A percentile compares a stretch with the other conserved stretches of the same genome.
These are phyloP conservation scores for Apostasia shenzhenica DNA, from an alignment of 106 monocot genomes.

Conservation along the genomic window DNA sequence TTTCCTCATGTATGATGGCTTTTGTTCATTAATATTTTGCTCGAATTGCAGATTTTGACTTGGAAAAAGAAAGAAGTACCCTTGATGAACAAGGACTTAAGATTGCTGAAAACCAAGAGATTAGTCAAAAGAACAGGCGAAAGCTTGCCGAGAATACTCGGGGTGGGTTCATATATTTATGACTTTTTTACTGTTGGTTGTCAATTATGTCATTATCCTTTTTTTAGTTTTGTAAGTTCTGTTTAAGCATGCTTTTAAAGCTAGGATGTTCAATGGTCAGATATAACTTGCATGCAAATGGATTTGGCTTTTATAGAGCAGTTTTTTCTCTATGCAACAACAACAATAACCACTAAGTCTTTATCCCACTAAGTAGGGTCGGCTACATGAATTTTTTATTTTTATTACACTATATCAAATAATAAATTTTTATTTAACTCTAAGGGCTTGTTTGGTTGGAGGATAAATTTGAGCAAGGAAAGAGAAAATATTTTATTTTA, in stretches of 20 bases:
- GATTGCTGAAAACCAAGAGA: conserved; percentile 98
- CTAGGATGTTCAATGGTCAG: background rate
- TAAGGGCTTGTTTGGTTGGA: too few species aligned
- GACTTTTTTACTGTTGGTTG: background rate
- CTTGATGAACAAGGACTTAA: conserved; percentile 94
- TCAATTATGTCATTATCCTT: background rate
- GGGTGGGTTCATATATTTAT: conserved; percentile 8
- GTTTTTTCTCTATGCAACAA: too few species aligned
- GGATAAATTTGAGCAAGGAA: too few species aligned
- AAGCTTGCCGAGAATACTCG: conserved; percentile 92
- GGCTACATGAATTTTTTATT: too few species aligned
- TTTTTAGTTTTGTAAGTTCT: background rate
- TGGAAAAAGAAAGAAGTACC: conserved; percentile 93
- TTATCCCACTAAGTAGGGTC: too few species aligned
- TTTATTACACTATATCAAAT: too few species aligned
- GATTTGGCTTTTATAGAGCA: too few species aligned
- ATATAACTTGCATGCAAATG: too few species aligned
- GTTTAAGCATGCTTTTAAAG: background rate
- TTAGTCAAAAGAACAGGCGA: conserved; percentile 90
- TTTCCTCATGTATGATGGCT: background rate
- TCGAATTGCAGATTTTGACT: conserved; percentile 61
- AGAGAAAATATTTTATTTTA: too few species aligned
- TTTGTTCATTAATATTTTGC: background rate
- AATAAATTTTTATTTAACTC: too few species aligned
- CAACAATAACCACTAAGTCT: too few species aligned